phyloP scores from a whole-genome alignment of 225 moss, liverwort and hornwort species.

The Polytrichum formosum region DNA sequence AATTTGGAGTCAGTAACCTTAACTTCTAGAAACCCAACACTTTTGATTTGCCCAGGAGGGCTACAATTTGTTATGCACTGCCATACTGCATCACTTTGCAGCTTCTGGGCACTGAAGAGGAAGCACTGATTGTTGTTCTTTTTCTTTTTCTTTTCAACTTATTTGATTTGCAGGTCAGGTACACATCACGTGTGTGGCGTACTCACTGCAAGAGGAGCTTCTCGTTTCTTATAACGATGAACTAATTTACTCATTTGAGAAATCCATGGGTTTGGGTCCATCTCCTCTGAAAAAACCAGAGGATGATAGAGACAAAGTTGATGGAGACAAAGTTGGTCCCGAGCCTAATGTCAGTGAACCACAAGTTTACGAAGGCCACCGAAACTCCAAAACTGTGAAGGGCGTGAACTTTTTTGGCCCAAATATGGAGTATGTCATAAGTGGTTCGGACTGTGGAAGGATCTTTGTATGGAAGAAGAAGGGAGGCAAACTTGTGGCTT shows the following conservation, averaged over 20 bases:
- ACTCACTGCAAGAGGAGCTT: slow-evolving; percentile 89
- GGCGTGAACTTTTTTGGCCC: slow-evolving; percentile 93
- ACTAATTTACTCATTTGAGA: slow-evolving; percentile 78
- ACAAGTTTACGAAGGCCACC: slow-evolving; percentile 80
- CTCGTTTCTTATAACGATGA: slow-evolving; percentile 90
- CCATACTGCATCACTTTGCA: background rate
- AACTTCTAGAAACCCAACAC: no score
- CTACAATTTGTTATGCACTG: no score
- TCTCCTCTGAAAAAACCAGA: slow-evolving; percentile 37
- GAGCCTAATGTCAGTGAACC: slow-evolving; percentile 33
- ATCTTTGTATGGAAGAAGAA: slow-evolving; percentile 95
- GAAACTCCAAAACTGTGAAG: slow-evolving; percentile 82
- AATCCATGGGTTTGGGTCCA: slow-evolving; percentile 73
- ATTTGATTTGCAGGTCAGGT: slow-evolving; percentile 44
- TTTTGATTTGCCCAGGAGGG: no score
- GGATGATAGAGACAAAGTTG: slow-evolving; percentile 8
- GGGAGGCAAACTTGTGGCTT: slow-evolving; percentile 65
- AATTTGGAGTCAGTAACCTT: no score
- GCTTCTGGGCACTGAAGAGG: background rate
- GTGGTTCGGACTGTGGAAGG: slow-evolving; percentile 90
- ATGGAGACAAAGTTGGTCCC: slow-evolving; percentile 29
- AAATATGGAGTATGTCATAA: slow-evolving; percentile 83
- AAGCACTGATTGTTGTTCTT: background rate
- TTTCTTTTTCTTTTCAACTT: background rate
- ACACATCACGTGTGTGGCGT: slow-evolving; percentile 77